Evolutionary conservation across 2,329 filamentous ascomycete genomes (phyloP).

Genomic region (Colletotrichum sp.): DNA sequence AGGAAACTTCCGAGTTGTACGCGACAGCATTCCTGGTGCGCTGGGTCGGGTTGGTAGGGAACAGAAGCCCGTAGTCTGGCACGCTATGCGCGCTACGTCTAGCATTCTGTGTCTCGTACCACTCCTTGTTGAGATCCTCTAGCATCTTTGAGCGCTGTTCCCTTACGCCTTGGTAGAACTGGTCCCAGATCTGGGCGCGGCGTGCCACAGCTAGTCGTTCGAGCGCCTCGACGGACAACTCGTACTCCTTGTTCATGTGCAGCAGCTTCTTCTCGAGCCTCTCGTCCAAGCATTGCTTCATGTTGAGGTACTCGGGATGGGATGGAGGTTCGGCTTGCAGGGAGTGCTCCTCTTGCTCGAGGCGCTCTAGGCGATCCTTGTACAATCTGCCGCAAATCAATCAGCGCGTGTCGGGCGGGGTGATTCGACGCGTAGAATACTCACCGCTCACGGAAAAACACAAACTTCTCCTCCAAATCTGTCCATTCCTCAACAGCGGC

Average conservation of each 20-base stretch:
- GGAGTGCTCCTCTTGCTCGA: constrained; percentile 74
- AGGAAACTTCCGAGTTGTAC: constrained; percentile 94
- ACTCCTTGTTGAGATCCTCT: constrained; percentile 83
- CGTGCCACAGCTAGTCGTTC: constrained; percentile 79
- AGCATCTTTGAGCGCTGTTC: constrained; percentile 83
- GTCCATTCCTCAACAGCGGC: constrained; percentile 80
- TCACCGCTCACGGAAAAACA: constrained; percentile 80
- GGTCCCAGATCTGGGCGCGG: constrained; percentile 84
- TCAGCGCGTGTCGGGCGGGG: constrained; percentile 11
- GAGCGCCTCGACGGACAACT: constrained; percentile 76
- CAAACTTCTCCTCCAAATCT: constrained; percentile 87
- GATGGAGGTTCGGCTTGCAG: constrained; percentile 65
- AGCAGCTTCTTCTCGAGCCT: constrained; percentile 81
- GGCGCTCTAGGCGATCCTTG: constrained; percentile 83
- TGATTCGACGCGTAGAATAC: constrained; percentile 26
- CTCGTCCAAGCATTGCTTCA: constrained; percentile 86
- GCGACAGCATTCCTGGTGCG: constrained; percentile 85
- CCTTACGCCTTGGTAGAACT: constrained; percentile 87
- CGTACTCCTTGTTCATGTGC: constrained; percentile 75
- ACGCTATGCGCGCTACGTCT: constrained; percentile 81
- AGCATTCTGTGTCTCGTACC: constrained; percentile 92
- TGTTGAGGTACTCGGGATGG: constrained; percentile 91
- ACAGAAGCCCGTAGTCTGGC: constrained; percentile 81
- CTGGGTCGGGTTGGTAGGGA: constrained; percentile 77
- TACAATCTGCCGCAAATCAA: constrained; percentile 66